These are phyloP conservation scores for Deinandra increscens DNA, from an alignment of 129 eudicot species.

Conservation along the genomic window DNA sequence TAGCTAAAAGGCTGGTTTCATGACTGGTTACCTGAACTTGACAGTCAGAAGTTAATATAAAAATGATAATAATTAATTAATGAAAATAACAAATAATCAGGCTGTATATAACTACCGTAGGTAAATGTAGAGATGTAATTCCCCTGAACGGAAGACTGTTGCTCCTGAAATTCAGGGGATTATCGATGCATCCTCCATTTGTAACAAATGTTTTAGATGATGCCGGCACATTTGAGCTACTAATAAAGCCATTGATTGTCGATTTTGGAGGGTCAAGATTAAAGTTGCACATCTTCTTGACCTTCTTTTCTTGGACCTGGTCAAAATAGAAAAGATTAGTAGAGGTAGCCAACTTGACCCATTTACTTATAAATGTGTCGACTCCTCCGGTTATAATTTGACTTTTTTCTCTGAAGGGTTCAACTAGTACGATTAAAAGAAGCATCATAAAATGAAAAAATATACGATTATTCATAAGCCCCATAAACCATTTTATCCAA, in stretches of 20 bases:
- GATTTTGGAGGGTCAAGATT: constrained; percentile 58
- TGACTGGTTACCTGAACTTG: constrained; percentile 68
- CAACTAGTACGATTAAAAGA: neutral
- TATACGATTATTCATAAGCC: neutral
- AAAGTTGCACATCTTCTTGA: constrained; percentile 74
- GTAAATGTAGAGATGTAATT: constrained; percentile 61
- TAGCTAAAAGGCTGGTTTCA: constrained; percentile 79
- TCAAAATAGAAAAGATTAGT: constrained; percentile 21
- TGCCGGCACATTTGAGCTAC: constrained; percentile 52
- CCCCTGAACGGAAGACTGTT: constrained; percentile 49
- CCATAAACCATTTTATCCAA: neutral
- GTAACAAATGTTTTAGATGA: constrained; percentile 41
- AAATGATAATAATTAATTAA: neutral
- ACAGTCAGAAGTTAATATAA: constrained; percentile 20
- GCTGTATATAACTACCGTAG: constrained; percentile 73
- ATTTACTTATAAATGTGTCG: neutral
- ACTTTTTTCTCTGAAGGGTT: neutral
- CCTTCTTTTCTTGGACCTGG: constrained; percentile 96
- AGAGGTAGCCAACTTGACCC: neutral
- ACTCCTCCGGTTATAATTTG: neutral
- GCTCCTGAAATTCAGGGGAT: constrained; percentile 38
- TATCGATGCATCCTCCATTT: constrained; percentile 55
- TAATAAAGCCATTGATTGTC: constrained; percentile 55
- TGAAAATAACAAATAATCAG: constrained; percentile 17
- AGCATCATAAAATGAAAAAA: neutral